Conservation (phyloP, 371 early-diverging fungal species). For the Mucor saturninus region DNA sequence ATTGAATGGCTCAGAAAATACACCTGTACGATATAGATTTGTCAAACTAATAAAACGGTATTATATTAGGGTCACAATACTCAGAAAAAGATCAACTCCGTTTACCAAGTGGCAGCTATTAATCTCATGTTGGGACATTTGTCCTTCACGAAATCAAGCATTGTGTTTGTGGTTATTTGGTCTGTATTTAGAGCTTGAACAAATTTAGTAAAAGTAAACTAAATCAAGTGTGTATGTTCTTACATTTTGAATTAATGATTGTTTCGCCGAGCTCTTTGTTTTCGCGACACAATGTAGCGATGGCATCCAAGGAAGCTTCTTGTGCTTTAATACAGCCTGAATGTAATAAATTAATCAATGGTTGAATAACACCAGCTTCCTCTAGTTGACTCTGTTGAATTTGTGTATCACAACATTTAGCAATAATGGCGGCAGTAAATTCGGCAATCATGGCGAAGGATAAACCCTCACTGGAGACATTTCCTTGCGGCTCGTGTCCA, state of each 20-base stretch:
- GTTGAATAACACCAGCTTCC: constrained; percentile 62
- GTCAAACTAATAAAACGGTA: constrained; percentile 67
- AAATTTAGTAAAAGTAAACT: not conserved
- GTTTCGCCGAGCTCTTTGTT: constrained; percentile 60
- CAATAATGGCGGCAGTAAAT: constrained; percentile 69
- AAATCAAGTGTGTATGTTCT: constrained; percentile 5
- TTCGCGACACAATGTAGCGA: constrained; percentile 70
- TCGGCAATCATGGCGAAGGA: constrained; percentile 69
- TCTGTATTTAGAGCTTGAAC: constrained; percentile 31
- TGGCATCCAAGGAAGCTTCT: constrained; percentile 81
- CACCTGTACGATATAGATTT: constrained; percentile 69
- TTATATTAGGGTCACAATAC: constrained; percentile 33
- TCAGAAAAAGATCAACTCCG: not conserved
- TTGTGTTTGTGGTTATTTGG: constrained; percentile 50
- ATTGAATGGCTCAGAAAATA: constrained; percentile 61
- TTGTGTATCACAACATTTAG: constrained; percentile 66
- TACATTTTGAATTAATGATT: constrained; percentile 59
- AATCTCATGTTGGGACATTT: constrained; percentile 71
- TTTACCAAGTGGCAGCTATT: constrained; percentile 72
- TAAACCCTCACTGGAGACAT: constrained; percentile 47
- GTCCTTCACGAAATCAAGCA: constrained; percentile 68
- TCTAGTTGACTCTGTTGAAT: constrained; percentile 68
- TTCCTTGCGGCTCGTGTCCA: constrained; percentile 27
- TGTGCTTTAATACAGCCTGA: constrained; percentile 69
- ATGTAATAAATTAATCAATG: constrained; percentile 63